phyloP scores from a whole-genome alignment of 371 early-diverging fungal genomes.

The Fennellomyces sp. region DNA sequence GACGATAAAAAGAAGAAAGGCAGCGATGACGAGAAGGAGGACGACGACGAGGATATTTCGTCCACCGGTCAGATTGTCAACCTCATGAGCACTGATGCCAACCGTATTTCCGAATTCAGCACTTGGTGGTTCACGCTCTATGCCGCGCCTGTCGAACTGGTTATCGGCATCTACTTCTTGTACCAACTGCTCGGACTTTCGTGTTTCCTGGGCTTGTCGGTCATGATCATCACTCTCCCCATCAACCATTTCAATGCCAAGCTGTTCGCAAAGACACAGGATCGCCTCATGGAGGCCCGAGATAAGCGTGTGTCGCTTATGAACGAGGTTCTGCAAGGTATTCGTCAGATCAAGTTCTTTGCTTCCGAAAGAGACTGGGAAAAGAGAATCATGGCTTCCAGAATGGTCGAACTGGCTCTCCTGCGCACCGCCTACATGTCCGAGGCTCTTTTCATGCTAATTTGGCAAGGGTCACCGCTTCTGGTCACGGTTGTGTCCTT shows the following conservation, averaged over 20 bases:
- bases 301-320: slow-evolving; percentile 57
- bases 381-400: slow-evolving; percentile 42
- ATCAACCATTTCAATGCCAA: slow-evolving; percentile 58
- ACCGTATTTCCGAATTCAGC: slow-evolving; percentile 61
- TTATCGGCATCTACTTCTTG: slow-evolving; percentile 63
- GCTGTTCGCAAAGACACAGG: slow-evolving; percentile 52
- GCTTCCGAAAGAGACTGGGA: slow-evolving; percentile 61
- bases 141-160: slow-evolving; percentile 59
- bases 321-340: slow-evolving; percentile 65
- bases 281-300: slow-evolving; percentile 53
- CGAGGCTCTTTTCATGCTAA: slow-evolving; percentile 26
- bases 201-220: slow-evolving; percentile 66
- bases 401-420: slow-evolving; percentile 54
- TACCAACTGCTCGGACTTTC: slow-evolving; percentile 68
- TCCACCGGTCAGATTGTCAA: slow-evolving; percentile 80
- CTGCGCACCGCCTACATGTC: slow-evolving; percentile 36
- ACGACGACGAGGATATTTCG: slow-evolving; percentile 36
- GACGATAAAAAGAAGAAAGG: slow-evolving; percentile 1
- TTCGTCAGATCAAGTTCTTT: slow-evolving; percentile 76
- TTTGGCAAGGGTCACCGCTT: slow-evolving; percentile 57
- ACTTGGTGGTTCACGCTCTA: slow-evolving; percentile 58
- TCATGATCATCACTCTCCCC: slow-evolving; percentile 57
- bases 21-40: slow-evolving; percentile 24
- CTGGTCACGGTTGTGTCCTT: slow-evolving; percentile 60
- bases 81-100: slow-evolving; percentile 84